Percentiles rank a stretch among this genome's conserved stretches.
These are phyloP conservation scores for Candida alai DNA, from an alignment of 805 yeast species.

Conservation along the genomic window DNA sequence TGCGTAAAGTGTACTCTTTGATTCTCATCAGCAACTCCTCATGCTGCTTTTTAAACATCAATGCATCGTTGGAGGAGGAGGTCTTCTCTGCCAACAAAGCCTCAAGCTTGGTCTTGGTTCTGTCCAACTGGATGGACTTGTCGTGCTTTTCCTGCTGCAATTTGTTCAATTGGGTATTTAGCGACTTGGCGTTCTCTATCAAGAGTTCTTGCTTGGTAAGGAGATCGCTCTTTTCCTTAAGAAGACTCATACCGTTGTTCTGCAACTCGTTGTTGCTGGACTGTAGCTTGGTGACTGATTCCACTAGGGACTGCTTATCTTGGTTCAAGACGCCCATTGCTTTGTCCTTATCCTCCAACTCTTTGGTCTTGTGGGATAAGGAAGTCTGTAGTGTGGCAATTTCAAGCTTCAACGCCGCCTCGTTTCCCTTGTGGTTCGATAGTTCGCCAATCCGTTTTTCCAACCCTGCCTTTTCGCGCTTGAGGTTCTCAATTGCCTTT, in stretches of 20 bases:
- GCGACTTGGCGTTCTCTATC: slow-evolving; percentile 23
- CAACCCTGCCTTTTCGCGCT: slow-evolving; percentile 37
- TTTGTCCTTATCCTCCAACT: slow-evolving; percentile 33
- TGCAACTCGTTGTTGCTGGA: slow-evolving; percentile 38
- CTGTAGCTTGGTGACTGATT: slow-evolving; percentile 35
- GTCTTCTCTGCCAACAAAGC: slow-evolving; percentile 27
- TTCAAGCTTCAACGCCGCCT: slow-evolving; percentile 46
- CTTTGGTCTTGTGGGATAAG: slow-evolving; percentile 42
- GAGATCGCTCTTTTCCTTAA: slow-evolving; percentile 38
- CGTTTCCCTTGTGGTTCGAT: slow-evolving; percentile 29
- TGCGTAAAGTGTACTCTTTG: slow-evolving; percentile 57
- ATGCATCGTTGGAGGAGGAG: slow-evolving; percentile 38
- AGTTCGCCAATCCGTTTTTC: slow-evolving; percentile 29
- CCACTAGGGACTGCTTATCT: slow-evolving; percentile 37
- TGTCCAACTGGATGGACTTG: slow-evolving; percentile 36
- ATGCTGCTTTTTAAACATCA: slow-evolving; percentile 55
- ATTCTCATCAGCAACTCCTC: slow-evolving; percentile 68
- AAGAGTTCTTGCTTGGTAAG: slow-evolving; percentile 41
- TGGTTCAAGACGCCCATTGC: slow-evolving; percentile 34
- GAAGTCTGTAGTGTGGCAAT: slow-evolving; percentile 44
- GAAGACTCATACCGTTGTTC: slow-evolving; percentile 27
- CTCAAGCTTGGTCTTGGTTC: slow-evolving; percentile 35
- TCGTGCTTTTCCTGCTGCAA: slow-evolving; percentile 42
- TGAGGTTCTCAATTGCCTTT: slow-evolving; percentile 22
- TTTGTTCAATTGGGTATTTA: slow-evolving; percentile 36